Conservation (phyloP, 164 flowering plant species). For the Nymphaea thermarum region DNA sequence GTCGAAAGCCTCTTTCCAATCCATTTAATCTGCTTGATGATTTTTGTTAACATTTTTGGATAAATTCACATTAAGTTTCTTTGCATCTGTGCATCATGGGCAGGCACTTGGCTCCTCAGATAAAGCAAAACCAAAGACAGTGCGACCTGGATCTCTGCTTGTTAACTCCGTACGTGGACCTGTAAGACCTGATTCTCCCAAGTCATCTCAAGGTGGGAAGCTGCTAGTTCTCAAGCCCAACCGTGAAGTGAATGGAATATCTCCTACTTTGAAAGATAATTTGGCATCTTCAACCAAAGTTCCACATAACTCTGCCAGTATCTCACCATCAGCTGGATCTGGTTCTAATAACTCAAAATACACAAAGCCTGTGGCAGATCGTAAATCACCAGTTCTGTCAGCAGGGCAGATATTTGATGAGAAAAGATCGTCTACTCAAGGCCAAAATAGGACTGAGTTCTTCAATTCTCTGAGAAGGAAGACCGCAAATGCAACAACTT, state of each 20-base stretch:
- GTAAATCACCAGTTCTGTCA: conserved; percentile 29
- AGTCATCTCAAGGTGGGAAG: conserved; percentile 50
- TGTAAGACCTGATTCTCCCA: conserved; percentile 33
- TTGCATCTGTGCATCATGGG: conserved; percentile 1
- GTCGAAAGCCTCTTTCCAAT: too few relatives aligned
- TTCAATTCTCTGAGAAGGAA: conserved; percentile 75
- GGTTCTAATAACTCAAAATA: conserved; percentile 30
- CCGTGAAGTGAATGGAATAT: conserved; percentile 51
- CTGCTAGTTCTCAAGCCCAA: conserved; percentile 60
- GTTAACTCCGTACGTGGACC: conserved; percentile 35
- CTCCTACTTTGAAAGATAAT: conserved; percentile 35
- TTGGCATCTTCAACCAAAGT: conserved; percentile 29
- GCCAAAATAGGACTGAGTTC: conserved; percentile 72
- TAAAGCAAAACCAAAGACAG: conserved; percentile 55
- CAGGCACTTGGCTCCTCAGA: conserved; percentile 61
- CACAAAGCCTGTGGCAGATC: conserved; percentile 31
- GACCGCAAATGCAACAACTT: conserved; percentile 11
- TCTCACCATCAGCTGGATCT: conserved; percentile 23
- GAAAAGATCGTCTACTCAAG: conserved; percentile 49
- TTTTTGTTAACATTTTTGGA: too few relatives aligned
- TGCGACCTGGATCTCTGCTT: conserved; percentile 31
- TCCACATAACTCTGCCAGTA: conserved; percentile 20
- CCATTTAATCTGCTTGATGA: background rate
- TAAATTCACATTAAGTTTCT: background rate
- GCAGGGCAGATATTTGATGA: conserved; percentile 27